These are phyloP conservation scores for Phytophthora constricta DNA, from an alignment of 352 stramenopile genomes.

Conservation along the genomic window DNA sequence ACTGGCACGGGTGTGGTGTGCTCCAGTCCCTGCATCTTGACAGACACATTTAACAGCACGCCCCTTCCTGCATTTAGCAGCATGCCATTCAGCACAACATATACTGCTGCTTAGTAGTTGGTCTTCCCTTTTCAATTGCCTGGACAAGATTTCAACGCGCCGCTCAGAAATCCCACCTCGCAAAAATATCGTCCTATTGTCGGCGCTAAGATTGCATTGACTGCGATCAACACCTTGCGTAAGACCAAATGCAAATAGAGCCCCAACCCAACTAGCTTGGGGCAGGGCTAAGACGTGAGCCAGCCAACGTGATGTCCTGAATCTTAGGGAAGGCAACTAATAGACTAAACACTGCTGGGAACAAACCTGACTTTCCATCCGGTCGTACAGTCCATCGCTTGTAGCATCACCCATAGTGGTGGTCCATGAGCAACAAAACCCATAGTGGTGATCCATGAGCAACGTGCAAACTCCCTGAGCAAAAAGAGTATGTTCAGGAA, in stretches of 20 bases:
- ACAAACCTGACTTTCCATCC: background rate
- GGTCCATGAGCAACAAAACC: background rate
- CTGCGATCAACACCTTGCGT: background rate
- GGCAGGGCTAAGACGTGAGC: background rate
- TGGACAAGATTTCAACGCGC: conserved; percentile 24
- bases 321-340: background rate
- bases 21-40: no score
- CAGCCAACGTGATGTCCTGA: background rate
- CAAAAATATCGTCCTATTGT: conserved; percentile 40
- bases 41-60: no score
- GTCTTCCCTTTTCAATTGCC: background rate
- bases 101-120: background rate
- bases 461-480: no score
- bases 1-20: no score
- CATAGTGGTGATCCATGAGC: no score
- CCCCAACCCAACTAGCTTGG: conserved; percentile 21
- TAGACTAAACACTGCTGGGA: background rate
- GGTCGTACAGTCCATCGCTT: background rate
- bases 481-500: no score
- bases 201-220: conserved; percentile 3
- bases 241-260: conserved; percentile 35
- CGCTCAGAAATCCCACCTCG: conserved; percentile 9
- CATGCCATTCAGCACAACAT: no score
- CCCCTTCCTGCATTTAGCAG: no score
- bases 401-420: background rate